Evolutionary conservation across 2,329 filamentous ascomycete genomes (phyloP), one percentile per base, ranked within the genome.

Genomic region (Tolypocladium tropicale): DNA sequence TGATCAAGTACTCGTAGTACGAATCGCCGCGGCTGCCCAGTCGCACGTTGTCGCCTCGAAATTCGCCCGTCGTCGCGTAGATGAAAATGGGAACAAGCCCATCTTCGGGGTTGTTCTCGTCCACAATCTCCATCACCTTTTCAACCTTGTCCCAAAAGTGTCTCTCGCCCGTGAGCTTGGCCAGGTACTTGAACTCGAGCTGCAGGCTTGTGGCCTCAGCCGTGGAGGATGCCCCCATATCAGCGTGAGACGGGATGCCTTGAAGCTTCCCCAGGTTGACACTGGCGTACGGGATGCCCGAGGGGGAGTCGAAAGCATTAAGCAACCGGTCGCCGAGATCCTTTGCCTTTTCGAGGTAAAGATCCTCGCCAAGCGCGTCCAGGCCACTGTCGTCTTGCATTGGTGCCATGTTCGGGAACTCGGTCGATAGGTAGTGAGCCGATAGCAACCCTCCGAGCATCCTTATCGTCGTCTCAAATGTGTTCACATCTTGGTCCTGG

Each of bases 1-100:
- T 99, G 77, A 97, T 95, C 53, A 99, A 83, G 70, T 99, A 99
- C 74, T 99, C 90, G 73, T 99, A 99, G 74, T 97, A 99, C 52
- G 92, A 96, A 75, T 99, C 94, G 50, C 94, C 94, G 59, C 94
- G 84, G 69, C 90, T 96, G 41, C 94, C 94, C 25, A 97, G 79
- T 21, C 94, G 88, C 65, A 99, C 93, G 67, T 96, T 95, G 23
- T 84, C 74, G 23, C 90, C 90, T 53, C 83, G 81, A 73, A 97
- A 99, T 54, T 83, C 75, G 56, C 94, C 94, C 14, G 77, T 84
- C 32, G 85, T 82, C 4, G 94, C 84, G 68, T 90, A 85, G 62
- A 99, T 87, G 72, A 88, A 97, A 65, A 97, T 97, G 36, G 93
- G 94, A 4, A 97, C 79, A 21, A 99, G 81, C 0, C 93, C 93